Evolutionary conservation across 176 grass and related monocot genomes (phyloP).

Genomic region (Oryza meridionalis): DNA sequence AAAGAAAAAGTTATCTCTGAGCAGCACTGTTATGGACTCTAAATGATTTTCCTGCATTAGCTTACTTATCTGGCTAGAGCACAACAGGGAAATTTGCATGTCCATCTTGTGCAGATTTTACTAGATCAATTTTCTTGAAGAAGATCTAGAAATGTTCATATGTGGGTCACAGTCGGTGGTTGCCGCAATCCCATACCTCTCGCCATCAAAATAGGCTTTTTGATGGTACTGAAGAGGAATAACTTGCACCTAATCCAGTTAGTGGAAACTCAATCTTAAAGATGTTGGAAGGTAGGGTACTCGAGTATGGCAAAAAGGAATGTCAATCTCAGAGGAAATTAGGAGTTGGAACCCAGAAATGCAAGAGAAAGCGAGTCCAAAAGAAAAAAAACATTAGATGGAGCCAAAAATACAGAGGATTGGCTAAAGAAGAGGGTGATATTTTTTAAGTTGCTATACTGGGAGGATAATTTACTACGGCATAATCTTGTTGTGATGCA

Average conservation of each 20-base stretch:
- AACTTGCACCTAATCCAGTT: neutral
- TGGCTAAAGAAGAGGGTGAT: no score
- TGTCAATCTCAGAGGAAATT: neutral
- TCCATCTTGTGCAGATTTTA: neutral
- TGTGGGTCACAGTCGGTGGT: constrained; percentile 2
- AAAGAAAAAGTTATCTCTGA: neutral
- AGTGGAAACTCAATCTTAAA: constrained; percentile 6
- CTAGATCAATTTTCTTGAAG: neutral
- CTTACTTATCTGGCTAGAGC: constrained; percentile 31
- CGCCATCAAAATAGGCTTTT: neutral
- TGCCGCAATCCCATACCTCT: neutral
- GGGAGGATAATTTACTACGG: neutral
- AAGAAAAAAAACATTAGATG: neutral
- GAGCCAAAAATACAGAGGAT: neutral
- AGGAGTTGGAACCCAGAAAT: neutral
- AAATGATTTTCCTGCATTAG: constrained; percentile 47
- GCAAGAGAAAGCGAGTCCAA: neutral
- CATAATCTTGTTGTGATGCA: constrained; percentile 21
- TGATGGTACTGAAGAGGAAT: neutral
- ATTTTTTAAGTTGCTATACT: neutral
- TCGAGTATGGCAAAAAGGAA: neutral
- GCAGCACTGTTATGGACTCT: constrained; percentile 43
- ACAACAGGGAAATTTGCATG: neutral
- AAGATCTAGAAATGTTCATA: neutral
- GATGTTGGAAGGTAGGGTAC: constrained; percentile 14